A percentile compares a stretch with the other conserved stretches of the same genome.
Evolutionary conservation across 169 alveolate species (phyloP).

Genomic region (Plasmodium yoelii): DNA sequence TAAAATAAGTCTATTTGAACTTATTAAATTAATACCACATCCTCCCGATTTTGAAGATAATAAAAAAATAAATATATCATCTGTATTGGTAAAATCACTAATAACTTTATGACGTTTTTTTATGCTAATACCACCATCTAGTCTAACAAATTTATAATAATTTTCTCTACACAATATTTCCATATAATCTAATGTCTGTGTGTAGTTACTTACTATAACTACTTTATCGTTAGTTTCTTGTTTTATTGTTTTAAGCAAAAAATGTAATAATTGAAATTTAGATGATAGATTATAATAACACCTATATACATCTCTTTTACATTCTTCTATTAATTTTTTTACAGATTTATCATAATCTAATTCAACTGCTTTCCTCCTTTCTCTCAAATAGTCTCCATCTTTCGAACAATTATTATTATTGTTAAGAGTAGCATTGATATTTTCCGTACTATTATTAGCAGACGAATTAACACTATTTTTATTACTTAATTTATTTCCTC

Average conservation of each 20-base stretch:
- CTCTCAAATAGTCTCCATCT: background rate
- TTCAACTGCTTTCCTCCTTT: conserved; percentile 22
- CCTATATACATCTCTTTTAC: conserved; percentile 23
- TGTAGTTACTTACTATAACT: conserved; percentile 92
- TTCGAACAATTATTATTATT: no score
- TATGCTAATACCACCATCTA: conserved; percentile 92
- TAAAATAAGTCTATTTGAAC: conserved; percentile 96
- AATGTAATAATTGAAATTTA: conserved; percentile 77
- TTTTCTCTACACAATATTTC: conserved; percentile 90
- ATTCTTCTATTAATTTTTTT: conserved; percentile 55
- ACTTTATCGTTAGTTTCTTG: conserved; percentile 89
- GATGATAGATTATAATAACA: conserved; percentile 77
- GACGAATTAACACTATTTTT: background rate
- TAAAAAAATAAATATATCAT: conserved; percentile 92
- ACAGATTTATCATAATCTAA: conserved; percentile 59
- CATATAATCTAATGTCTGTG: conserved; percentile 92
- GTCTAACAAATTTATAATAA: conserved; percentile 88
- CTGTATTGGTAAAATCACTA: conserved; percentile 84
- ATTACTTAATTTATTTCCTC: background rate
- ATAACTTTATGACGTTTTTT: conserved; percentile 90
- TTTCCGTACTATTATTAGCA: background rate
- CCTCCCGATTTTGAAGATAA: conserved; percentile 99
- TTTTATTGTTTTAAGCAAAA: conserved; percentile 84
- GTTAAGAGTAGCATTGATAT: background rate
- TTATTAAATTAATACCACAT: conserved; percentile 97